phyloP scores from a whole-genome alignment of 495 filamentous ascomycete genomes.

The Wilcoxina mikolae region DNA sequence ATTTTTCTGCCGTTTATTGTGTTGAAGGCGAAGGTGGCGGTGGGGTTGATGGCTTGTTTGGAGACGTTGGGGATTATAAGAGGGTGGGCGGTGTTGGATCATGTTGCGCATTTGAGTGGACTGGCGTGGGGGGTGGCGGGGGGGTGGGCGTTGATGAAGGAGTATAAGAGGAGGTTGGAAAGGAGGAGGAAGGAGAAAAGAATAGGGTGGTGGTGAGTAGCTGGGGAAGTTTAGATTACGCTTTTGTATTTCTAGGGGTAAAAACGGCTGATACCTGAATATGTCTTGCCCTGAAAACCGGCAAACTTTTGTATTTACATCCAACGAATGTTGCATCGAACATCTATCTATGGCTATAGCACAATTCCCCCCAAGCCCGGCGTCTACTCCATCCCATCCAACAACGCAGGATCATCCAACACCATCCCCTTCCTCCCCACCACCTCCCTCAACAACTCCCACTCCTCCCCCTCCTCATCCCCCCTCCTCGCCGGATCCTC shows the following conservation, averaged over 20 bases:
- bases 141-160: conserved; percentile 13
- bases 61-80: conserved; percentile 36
- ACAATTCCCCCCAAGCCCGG: too few relatives aligned
- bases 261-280: too few relatives aligned
- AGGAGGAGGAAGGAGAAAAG: conserved; percentile 10
- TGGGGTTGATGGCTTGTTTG: conserved; percentile 34
- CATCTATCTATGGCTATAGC: too few relatives aligned
- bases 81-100: conserved; percentile 38
- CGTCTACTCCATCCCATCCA: conserved; percentile 72
- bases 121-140: conserved; percentile 16
- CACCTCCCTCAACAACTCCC: conserved; percentile 70
- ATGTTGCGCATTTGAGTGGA: conserved; percentile 61
- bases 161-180: conserved; percentile 17
- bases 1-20: conserved; percentile 36
- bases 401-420: conserved; percentile 67
- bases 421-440: conserved; percentile 70
- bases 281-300: too few relatives aligned
- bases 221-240: too few relatives aligned
- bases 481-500: conserved; percentile 61
- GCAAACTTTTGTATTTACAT: too few relatives aligned
- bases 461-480: conserved; percentile 81
- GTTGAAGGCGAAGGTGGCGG: conserved; percentile 37
- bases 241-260: too few relatives aligned
- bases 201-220: background rate
- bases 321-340: too few relatives aligned